Base-by-base conservation (phyloP, 2,329 filamentous ascomycete genomes). In the Pyrenochaeta sp. region DNA sequence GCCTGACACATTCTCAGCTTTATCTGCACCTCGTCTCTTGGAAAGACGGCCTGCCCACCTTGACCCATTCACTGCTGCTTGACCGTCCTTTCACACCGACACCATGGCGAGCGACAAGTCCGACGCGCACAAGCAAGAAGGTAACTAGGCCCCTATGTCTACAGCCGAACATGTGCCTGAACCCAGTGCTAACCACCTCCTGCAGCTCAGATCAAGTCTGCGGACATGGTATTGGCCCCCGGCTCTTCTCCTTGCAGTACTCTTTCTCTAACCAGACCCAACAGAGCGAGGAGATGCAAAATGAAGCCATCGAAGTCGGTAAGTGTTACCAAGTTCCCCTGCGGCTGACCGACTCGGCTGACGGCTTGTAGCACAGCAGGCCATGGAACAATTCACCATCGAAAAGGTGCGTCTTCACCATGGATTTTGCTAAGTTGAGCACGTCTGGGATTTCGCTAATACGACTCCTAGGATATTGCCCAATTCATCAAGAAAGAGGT, bases 281-380 rank as follows among this genome's bases (percentile, higher is more conserved):
- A 61, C 69, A 97, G 94, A 93, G 87, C 65, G 93, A 97, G 47
- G 92, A 96, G 65, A 96, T 99, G 94, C 91, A 96, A 69, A 84
- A 89, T 65, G 93, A 97, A 75, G 90, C 87, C 32, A 89, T 99
- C 67, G 90, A 96, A 83, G 88, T 96, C 70, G 91, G 93, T 96
- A 85, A 61, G 91, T 59, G 29, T 23, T 21, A 14, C 26, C 35
- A 14, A 19, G 30, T 28, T 44, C 36, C 28, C 14, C 31, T 51
- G 21, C 31, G 38, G 51, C 46, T 37, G 42, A 48, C 21, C 37
- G 36, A 53, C 53, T 58, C 29, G n/a, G 45, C 60, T 68, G 45
- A 68, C 52, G 44, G 6, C 20, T 18, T 45, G 48, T 53, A 89
- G 86, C 86, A 49, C 84, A 85, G 67, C 81, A 86, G 72, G 86